phyloP scores from a whole-genome alignment of 352 stramenopile genomes.

The Phytophthora sp. region DNA sequence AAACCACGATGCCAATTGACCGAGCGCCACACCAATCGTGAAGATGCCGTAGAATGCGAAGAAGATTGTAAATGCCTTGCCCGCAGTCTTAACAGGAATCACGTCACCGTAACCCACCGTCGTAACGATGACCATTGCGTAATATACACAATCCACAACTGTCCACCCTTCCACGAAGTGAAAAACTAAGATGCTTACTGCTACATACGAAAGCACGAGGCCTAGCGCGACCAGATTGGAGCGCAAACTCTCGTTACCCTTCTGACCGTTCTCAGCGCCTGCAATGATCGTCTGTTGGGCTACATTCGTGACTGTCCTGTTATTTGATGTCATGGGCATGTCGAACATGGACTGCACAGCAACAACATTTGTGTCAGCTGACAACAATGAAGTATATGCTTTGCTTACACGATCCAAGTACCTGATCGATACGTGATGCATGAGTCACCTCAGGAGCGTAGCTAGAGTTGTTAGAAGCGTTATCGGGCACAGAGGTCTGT shows the following conservation, averaged over 20 bases:
- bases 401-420: background rate
- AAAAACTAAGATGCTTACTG: conserved; percentile 59
- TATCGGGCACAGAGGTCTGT: conserved; percentile 9
- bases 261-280: conserved; percentile 25
- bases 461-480: background rate
- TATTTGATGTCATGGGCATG: conserved; percentile 28
- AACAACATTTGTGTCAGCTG: background rate
- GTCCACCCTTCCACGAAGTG: conserved; percentile 64
- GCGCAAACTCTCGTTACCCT: conserved; percentile 3
- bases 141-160: conserved; percentile 90
- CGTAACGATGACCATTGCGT: conserved; percentile 92
- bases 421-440: conserved; percentile 12
- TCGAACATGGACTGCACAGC: conserved; percentile 41
- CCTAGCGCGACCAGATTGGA: conserved; percentile 51
- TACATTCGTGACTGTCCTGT: conserved; percentile 32
- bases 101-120: conserved; percentile 91
- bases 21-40: conserved; percentile 73
- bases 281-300: conserved; percentile 39
- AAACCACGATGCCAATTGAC: conserved; percentile 58
- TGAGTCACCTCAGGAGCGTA: background rate
- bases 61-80: conserved; percentile 88
- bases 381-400: background rate
- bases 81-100: conserved; percentile 49
- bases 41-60: conserved; percentile 81
- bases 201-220: conserved; percentile 67